Conservation (phyloP, 495 filamentous ascomycete genomes). For the Neurospora africana region DNA sequence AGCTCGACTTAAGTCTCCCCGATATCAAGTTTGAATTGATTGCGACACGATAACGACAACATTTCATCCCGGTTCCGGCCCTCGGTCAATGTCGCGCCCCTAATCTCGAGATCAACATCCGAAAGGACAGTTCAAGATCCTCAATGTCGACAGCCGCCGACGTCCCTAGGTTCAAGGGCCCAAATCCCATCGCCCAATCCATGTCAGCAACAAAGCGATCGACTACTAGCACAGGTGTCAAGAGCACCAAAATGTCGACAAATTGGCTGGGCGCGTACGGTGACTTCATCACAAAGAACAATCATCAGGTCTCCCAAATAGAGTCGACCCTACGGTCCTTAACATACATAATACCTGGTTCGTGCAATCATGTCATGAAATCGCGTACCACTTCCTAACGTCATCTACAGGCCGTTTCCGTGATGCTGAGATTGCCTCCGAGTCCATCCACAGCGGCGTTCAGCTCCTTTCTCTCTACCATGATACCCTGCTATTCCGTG, state of each 20-base stretch:
- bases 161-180: background rate
- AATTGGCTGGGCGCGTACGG: slow-evolving; percentile 74
- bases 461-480: slow-evolving; percentile 91
- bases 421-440: slow-evolving; percentile 87
- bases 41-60: background rate
- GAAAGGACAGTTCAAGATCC: background rate
- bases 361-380: slow-evolving; percentile 5
- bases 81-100: background rate
- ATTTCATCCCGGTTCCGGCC: background rate
- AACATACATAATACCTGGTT: slow-evolving; percentile 91
- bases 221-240: background rate
- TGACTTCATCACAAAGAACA: slow-evolving; percentile 89
- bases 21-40: background rate
- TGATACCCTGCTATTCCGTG: slow-evolving; percentile 72
- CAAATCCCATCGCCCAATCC: background rate
- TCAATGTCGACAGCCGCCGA: background rate
- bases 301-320: slow-evolving; percentile 81
- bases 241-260: slow-evolving; percentile 33
- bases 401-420: slow-evolving; percentile 63
- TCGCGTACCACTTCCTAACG: slow-evolving; percentile 3
- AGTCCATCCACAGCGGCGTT: slow-evolving; percentile 79
- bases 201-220: background rate
- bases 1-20: background rate
- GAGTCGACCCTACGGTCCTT: slow-evolving; percentile 84
- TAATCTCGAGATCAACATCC: background rate